These are phyloP conservation scores for Phialophora chinensis DNA, from an alignment of 2,329 filamentous ascomycete genomes.

Conservation along the genomic window DNA sequence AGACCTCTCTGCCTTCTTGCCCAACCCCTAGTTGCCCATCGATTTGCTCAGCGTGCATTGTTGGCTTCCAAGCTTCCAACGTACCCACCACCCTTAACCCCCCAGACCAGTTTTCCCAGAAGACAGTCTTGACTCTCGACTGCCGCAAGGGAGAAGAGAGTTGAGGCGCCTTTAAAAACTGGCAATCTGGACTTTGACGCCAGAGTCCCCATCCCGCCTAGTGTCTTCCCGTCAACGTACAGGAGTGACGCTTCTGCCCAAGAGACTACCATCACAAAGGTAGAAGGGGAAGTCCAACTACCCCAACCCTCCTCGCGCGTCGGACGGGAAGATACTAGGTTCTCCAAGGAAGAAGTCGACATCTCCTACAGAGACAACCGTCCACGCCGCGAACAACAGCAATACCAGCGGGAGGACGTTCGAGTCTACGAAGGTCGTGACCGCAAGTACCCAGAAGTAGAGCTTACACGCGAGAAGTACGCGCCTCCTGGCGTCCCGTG, in stretches of 20 bases:
- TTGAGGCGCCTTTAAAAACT: constrained; percentile 38
- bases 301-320: constrained; percentile 74
- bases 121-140: constrained; percentile 43
- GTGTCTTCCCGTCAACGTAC: constrained; percentile 99
- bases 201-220: constrained; percentile 98
- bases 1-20: neutral
- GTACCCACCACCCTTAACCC: neutral
- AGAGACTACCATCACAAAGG: constrained; percentile 71
- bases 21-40: neutral
- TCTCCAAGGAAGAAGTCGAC: constrained; percentile 77
- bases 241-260: constrained; percentile 72
- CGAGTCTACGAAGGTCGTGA: constrained; percentile 46
- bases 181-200: constrained; percentile 51
- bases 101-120: constrained; percentile 18
- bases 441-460: constrained; percentile 54
- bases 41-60: constrained; percentile 20
- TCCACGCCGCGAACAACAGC: constrained; percentile 61
- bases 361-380: constrained; percentile 77
- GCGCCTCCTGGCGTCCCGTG: constrained; percentile 41
- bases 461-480: constrained; percentile 59
- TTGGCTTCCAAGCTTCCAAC: constrained; percentile 17
- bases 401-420: constrained; percentile 54
- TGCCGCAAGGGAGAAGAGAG: constrained; percentile 42
- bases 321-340: constrained; percentile 97
- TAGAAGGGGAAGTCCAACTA: constrained; percentile 82